These are phyloP conservation scores for Pisolithus microcarpus DNA, from an alignment of 768 basidiomycete species.

Conservation along the genomic window DNA sequence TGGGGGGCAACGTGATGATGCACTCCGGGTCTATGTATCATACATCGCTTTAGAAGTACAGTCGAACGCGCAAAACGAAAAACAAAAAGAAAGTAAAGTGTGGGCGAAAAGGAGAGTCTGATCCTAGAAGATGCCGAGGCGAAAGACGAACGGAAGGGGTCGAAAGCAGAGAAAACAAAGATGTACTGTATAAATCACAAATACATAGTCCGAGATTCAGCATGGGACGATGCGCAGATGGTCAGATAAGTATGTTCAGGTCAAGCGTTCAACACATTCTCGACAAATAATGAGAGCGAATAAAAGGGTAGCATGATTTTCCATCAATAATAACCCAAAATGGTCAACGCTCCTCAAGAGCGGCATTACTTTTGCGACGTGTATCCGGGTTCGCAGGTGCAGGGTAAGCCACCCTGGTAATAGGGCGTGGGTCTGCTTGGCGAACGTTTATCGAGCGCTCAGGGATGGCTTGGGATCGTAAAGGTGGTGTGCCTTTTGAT, in stretches of 20 bases:
- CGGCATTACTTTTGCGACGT: slow-evolving; percentile 14
- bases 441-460: slow-evolving; percentile 17
- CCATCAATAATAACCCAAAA: slow-evolving; percentile 1
- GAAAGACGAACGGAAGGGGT: slow-evolving; percentile 12
- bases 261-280: slow-evolving; percentile 2
- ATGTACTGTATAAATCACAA: slow-evolving; percentile 23
- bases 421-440: slow-evolving; percentile 17
- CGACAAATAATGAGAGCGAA: background rate
- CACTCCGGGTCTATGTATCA: slow-evolving; percentile 11
- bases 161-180: slow-evolving; percentile 22
- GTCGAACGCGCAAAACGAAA: slow-evolving; percentile 12
- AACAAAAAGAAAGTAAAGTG: slow-evolving; percentile 6
- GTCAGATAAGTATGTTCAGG: slow-evolving; percentile 1
- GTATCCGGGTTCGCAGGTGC: slow-evolving; percentile 12
- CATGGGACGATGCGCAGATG: slow-evolving; percentile 5
- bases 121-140: slow-evolving; percentile 6
- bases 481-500: slow-evolving; percentile 16
- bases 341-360: slow-evolving; percentile 8
- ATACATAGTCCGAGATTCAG: slow-evolving; percentile 20
- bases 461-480: slow-evolving; percentile 11
- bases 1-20: background rate
- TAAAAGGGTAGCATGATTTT: background rate
- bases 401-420: slow-evolving; percentile 13
- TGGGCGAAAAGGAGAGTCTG: background rate
- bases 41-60: slow-evolving; percentile 24